Conservation (phyloP, 2,329 filamentous ascomycete genomes). For the Cytospora piceae region DNA sequence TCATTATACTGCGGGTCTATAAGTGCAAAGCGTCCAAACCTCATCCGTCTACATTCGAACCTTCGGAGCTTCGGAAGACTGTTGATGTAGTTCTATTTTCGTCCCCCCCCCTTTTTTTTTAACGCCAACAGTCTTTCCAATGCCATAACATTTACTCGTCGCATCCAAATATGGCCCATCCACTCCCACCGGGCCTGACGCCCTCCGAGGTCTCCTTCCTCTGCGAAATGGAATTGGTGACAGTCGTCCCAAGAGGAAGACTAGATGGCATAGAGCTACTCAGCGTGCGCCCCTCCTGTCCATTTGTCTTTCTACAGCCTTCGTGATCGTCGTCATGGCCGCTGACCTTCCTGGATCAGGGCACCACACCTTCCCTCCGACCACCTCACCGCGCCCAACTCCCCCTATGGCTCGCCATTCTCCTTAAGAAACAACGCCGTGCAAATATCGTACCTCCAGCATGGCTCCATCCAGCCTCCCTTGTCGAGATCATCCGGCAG, state of each 20-base stretch:
- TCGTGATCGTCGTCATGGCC: constrained; percentile 22
- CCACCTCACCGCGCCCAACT: constrained; percentile 80
- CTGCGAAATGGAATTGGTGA: constrained; percentile 97
- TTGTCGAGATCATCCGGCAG: constrained; percentile 76
- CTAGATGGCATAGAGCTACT: constrained; percentile 85
- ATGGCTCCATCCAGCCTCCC: constrained; percentile 80
- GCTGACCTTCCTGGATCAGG: constrained; percentile 54
- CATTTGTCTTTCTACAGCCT: not conserved
- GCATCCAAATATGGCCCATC: constrained; percentile 50
- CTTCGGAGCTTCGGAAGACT: not conserved
- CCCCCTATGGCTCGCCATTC: constrained; percentile 91
- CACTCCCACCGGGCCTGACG: constrained; percentile 63
- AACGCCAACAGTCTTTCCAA: not conserved
- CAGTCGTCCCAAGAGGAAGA: constrained; percentile 86
- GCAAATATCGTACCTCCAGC: constrained; percentile 90
- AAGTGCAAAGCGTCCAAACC: not conserved
- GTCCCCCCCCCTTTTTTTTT: not conserved
- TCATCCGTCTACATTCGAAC: not conserved
- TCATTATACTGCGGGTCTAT: not conserved
- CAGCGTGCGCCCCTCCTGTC: constrained; percentile 64
- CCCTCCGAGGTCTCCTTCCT: constrained; percentile 91
- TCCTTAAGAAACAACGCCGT: constrained; percentile 91
- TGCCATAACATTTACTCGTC: constrained; percentile 25
- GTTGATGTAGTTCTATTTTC: not conserved
- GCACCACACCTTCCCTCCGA: constrained; percentile 72